Conservation (phyloP, 2,329 filamentous ascomycete genomes). For the Metarhizium brunneum region DNA sequence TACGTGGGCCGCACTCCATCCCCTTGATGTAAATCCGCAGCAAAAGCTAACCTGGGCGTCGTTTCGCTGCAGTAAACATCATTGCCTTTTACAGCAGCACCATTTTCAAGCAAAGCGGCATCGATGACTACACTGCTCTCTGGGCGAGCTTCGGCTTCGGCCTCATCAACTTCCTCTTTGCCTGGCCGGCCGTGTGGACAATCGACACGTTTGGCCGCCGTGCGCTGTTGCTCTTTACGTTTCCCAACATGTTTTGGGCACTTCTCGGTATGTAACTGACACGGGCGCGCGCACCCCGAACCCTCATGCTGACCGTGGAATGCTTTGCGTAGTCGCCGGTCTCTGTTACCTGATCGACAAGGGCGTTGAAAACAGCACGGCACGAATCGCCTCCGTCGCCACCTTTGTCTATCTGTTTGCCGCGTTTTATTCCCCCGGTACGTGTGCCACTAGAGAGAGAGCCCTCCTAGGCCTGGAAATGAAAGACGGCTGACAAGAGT, state of each 20-base stretch:
- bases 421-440: constrained; percentile 22
- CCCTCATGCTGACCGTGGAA: neutral
- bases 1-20: constrained; percentile 6
- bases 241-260: constrained; percentile 25
- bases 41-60: neutral
- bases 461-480: neutral
- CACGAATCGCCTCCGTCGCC: constrained; percentile 21
- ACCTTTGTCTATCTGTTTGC: constrained; percentile 28
- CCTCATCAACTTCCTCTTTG: constrained; percentile 15
- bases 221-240: constrained; percentile 19
- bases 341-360: constrained; percentile 17
- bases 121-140: constrained; percentile 18
- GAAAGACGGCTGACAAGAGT: neutral
- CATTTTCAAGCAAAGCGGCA: constrained; percentile 26
- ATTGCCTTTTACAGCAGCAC: constrained; percentile 15
- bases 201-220: constrained; percentile 17
- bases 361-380: constrained; percentile 8
- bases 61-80: constrained; percentile 43
- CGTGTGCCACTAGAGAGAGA: neutral
- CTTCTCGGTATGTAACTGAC: constrained; percentile 5
- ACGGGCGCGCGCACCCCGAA: neutral
- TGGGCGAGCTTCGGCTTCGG: constrained; percentile 24
- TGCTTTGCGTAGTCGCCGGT: constrained; percentile 12
- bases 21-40: no score
- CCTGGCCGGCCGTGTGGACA: constrained; percentile 23